These are phyloP conservation scores for Chaetomium globosum DNA, from an alignment of 2,329 filamentous ascomycete species.

Conservation along the genomic window DNA sequence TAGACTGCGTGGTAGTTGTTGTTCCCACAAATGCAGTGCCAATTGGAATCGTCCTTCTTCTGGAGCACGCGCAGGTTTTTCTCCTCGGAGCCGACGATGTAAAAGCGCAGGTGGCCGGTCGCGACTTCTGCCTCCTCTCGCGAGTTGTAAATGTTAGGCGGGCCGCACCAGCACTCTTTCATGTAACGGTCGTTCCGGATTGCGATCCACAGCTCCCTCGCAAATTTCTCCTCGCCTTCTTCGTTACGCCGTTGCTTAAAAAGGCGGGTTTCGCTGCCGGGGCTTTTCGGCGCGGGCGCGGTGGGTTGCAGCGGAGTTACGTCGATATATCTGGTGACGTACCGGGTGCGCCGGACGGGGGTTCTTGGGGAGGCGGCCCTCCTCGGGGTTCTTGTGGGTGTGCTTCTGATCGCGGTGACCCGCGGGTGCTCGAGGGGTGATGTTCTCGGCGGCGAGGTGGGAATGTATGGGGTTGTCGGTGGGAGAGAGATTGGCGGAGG, in stretches of 20 bases:
- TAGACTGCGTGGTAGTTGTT: slow-evolving; percentile 22
- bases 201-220: slow-evolving; percentile 32
- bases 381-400: slow-evolving; percentile 4
- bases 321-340: slow-evolving; percentile 20
- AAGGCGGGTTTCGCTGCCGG: slow-evolving; percentile 24
- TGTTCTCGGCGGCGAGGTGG: slow-evolving; percentile 16
- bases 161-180: slow-evolving; percentile 33
- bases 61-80: slow-evolving; percentile 34
- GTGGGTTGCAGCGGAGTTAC: slow-evolving; percentile 4
- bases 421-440: slow-evolving; percentile 22
- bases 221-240: slow-evolving; percentile 34
- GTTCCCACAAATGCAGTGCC: slow-evolving; percentile 35
- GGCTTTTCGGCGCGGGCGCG: slow-evolving; percentile 17
- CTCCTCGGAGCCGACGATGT: slow-evolving; percentile 20
- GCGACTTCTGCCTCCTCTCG: slow-evolving; percentile 35
- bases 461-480: slow-evolving; percentile 13
- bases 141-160: slow-evolving; percentile 33
- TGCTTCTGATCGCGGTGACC: slow-evolving; percentile 20
- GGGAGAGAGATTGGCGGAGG: slow-evolving; percentile 25
- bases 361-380: slow-evolving; percentile 16
- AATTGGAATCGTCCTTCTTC: slow-evolving; percentile 32
- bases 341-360: slow-evolving; percentile 15
- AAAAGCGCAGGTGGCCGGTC: slow-evolving; percentile 36
- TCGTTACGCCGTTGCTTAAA: slow-evolving; percentile 27
- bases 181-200: slow-evolving; percentile 36